Evolutionary conservation across 192 early-diverging fungal genomes (phyloP).

Genomic region (Entomortierella chlamydospora): DNA sequence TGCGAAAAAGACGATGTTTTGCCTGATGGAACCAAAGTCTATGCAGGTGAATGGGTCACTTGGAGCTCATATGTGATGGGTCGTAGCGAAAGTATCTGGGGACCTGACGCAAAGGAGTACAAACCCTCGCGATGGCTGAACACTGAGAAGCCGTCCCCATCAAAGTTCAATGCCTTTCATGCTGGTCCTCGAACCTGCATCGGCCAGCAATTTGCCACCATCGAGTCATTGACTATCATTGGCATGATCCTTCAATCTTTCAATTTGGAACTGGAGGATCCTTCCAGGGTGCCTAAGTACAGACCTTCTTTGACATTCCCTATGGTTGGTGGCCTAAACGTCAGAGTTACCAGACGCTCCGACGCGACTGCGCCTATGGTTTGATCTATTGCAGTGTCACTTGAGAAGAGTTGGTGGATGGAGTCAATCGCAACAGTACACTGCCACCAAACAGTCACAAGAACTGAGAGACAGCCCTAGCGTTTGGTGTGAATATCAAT

Average conservation of each 20-base stretch:
- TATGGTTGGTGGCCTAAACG: slow-evolving; percentile 6
- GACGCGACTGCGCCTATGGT: no score
- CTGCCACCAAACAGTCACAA: no score
- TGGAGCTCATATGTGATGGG: slow-evolving; percentile 67
- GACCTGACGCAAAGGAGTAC: slow-evolving; percentile 68
- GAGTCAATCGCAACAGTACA: no score
- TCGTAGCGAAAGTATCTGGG: slow-evolving; percentile 66
- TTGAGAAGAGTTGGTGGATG: no score
- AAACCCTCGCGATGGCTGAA: slow-evolving; percentile 61
- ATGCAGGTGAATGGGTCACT: slow-evolving; percentile 56
- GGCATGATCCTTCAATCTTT: slow-evolving; percentile 14
- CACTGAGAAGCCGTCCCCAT: slow-evolving; percentile 6
- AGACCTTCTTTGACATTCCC: background rate
- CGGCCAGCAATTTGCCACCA: slow-evolving; percentile 16
- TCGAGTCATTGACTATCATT: slow-evolving; percentile 6
- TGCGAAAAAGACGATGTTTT: slow-evolving; percentile 65
- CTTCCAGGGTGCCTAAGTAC: slow-evolving; percentile 6
- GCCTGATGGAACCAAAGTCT: slow-evolving; percentile 70
- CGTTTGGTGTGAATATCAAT: no score
- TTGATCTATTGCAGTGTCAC: no score
- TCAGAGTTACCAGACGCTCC: slow-evolving; percentile 2
- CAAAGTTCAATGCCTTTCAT: slow-evolving; percentile 9
- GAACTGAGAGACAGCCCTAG: no score
- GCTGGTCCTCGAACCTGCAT: slow-evolving; percentile 2
- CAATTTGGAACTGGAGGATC: slow-evolving; percentile 6